Percentiles rank a stretch among this genome's conserved stretches.
Conservation (phyloP, 139 green algal genomes). For the Tetraselmis chui region DNA sequence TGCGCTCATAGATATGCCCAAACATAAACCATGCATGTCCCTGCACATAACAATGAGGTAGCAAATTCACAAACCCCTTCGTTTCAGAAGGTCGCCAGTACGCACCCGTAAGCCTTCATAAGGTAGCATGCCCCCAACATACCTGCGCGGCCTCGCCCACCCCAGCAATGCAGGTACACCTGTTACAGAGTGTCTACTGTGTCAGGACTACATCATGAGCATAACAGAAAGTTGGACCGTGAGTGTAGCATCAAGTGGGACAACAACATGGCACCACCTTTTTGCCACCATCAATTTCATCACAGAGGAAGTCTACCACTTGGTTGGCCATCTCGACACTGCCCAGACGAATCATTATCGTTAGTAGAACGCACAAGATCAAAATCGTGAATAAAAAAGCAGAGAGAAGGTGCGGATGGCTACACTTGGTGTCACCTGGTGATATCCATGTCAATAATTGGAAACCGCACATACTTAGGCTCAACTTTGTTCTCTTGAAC, state of each 20-base stretch:
- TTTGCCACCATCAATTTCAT: not conserved
- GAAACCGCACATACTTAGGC: slow-evolving; percentile 55
- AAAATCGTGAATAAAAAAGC: too few relatives aligned
- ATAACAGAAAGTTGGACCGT: too few relatives aligned
- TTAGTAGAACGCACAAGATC: not conserved
- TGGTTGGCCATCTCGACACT: not conserved
- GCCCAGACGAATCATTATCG: too few relatives aligned
- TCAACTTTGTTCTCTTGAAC: slow-evolving; percentile 6
- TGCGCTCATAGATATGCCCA: too few relatives aligned
- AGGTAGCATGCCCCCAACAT: slow-evolving; percentile 54
- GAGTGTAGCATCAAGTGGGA: too few relatives aligned
- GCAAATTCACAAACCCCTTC: slow-evolving; percentile 8
- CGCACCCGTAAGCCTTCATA: not conserved
- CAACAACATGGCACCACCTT: not conserved
- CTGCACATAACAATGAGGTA: too few relatives aligned
- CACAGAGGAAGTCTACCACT: not conserved
- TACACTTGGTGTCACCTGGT: too few relatives aligned
- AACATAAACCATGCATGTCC: too few relatives aligned
- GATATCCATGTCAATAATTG: slow-evolving; percentile 62
- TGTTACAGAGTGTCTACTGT: too few relatives aligned
- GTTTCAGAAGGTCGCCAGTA: not conserved
- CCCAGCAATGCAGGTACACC: slow-evolving; percentile 86
- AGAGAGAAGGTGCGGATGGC: not conserved
- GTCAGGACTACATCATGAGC: too few relatives aligned
- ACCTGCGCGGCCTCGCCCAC: slow-evolving; percentile 68